Evolutionary conservation across 2,329 filamentous ascomycete genomes (phyloP).

Genomic region (Aureobasidium sp.): DNA sequence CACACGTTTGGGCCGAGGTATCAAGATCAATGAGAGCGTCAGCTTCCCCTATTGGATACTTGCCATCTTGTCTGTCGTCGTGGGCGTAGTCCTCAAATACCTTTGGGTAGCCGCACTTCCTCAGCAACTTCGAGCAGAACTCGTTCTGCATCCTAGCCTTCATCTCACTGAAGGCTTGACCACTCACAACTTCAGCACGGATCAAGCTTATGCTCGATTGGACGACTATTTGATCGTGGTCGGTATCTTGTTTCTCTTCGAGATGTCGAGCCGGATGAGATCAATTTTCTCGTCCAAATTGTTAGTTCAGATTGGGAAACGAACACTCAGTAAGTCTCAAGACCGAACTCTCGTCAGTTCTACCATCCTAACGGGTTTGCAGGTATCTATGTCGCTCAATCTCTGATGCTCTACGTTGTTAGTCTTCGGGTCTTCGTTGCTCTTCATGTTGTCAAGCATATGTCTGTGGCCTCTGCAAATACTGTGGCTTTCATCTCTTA

Average conservation of each 20-base stretch:
- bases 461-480: background rate
- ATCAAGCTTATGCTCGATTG: conserved; percentile 22
- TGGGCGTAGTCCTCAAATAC: conserved; percentile 23
- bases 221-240: conserved; percentile 25
- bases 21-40: conserved; percentile 19
- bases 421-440: background rate
- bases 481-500: background rate
- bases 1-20: conserved; percentile 18
- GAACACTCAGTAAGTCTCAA: conserved; percentile 23
- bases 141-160: conserved; percentile 23
- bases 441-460: background rate
- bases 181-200: conserved; percentile 15
- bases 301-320: conserved; percentile 21
- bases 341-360: background rate
- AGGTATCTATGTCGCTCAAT: background rate
- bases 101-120: conserved; percentile 20
- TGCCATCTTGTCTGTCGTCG: conserved; percentile 9
- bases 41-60: conserved; percentile 19
- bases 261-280: conserved; percentile 17
- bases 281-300: conserved; percentile 20
- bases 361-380: no score
- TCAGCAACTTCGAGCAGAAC: conserved; percentile 20
- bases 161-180: conserved; percentile 20
- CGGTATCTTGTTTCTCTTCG: conserved; percentile 20
- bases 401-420: background rate